A percentile compares a stretch with the other conserved stretches of the same genome.
Conservation (phyloP, 805 yeast species). For the Nakazawaea anatomiae region DNA sequence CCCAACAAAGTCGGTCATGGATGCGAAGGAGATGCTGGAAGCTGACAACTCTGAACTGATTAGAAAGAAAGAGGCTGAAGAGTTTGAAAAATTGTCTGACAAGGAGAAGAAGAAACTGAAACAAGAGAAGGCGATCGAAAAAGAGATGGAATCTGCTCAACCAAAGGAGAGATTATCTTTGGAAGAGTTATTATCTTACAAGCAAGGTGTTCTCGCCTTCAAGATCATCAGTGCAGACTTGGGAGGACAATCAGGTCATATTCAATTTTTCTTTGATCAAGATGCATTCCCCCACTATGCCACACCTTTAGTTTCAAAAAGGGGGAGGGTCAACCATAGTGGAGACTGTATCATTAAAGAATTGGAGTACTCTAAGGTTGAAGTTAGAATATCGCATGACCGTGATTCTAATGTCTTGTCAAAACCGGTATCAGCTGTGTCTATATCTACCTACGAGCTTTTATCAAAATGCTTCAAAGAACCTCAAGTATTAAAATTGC, state of each 20-base stretch:
- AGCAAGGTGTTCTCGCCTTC: constrained; percentile 72
- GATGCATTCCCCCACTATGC: constrained; percentile 59
- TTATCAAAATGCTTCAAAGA: constrained; percentile 58
- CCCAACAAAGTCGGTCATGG: constrained; percentile 75
- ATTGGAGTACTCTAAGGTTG: constrained; percentile 63
- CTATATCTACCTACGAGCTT: constrained; percentile 61
- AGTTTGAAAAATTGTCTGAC: constrained; percentile 16
- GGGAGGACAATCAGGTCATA: constrained; percentile 48
- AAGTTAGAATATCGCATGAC: constrained; percentile 57
- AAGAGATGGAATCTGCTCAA: constrained; percentile 28
- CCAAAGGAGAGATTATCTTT: constrained; percentile 48
- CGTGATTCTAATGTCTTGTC: constrained; percentile 47
- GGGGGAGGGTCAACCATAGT: constrained; percentile 32
- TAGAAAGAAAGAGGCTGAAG: constrained; percentile 30
- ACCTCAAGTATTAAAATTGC: constrained; percentile 51
- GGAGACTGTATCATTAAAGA: constrained; percentile 78
- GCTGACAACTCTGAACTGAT: constrained; percentile 28
- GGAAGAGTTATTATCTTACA: constrained; percentile 49
- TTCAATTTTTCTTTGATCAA: constrained; percentile 77
- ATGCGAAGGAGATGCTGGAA: constrained; percentile 66
- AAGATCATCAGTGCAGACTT: constrained; percentile 57
- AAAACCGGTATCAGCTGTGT: constrained; percentile 53
- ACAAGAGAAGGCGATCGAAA: constrained; percentile 25
- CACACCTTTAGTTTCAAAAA: constrained; percentile 44
- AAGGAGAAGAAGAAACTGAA: constrained; percentile 27